A percentile compares a stretch with the other conserved stretches of the same genome.
Evolutionary conservation across 2,329 filamentous ascomycete species (phyloP).

Genomic region (Penicillium sp.): DNA sequence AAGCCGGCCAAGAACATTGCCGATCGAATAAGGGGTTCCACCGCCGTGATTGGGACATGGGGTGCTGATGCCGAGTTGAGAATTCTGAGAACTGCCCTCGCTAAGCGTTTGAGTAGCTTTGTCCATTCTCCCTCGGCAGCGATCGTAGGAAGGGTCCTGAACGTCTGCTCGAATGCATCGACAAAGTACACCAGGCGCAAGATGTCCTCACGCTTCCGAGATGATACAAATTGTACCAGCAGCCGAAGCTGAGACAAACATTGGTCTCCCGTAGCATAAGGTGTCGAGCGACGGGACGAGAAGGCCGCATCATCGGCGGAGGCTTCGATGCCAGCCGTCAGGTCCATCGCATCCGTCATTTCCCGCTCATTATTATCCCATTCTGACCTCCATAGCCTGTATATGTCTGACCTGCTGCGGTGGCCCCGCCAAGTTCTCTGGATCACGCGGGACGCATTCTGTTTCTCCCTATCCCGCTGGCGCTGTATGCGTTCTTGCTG

Average conservation of each 20-base stretch:
- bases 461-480: slow-evolving; percentile 76
- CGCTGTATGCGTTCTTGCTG: slow-evolving; percentile 82
- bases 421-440: slow-evolving; percentile 86
- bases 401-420: slow-evolving; percentile 62
- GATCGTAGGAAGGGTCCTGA: slow-evolving; percentile 42
- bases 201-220: slow-evolving; percentile 43
- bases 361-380: slow-evolving; percentile 65
- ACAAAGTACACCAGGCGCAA: slow-evolving; percentile 51
- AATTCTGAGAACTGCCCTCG: slow-evolving; percentile 38
- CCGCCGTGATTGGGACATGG: slow-evolving; percentile 14
- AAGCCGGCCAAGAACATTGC: slow-evolving; percentile 42
- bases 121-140: slow-evolving; percentile 47
- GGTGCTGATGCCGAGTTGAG: slow-evolving; percentile 29
- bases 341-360: slow-evolving; percentile 34
- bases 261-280: slow-evolving; percentile 40
- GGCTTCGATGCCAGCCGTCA: neutral
- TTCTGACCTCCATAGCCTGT: slow-evolving; percentile 59
- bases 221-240: slow-evolving; percentile 67
- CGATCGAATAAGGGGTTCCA: slow-evolving; percentile 40
- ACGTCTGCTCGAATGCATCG: slow-evolving; percentile 44
- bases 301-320: slow-evolving; percentile 7
- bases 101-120: slow-evolving; percentile 43
- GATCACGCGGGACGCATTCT: slow-evolving; percentile 73
- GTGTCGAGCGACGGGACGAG: slow-evolving; percentile 34
- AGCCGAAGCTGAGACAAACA: slow-evolving; percentile 64